Evolutionary conservation across 2,329 filamentous ascomycete species (phyloP).

Genomic region (Oidium heveae): DNA sequence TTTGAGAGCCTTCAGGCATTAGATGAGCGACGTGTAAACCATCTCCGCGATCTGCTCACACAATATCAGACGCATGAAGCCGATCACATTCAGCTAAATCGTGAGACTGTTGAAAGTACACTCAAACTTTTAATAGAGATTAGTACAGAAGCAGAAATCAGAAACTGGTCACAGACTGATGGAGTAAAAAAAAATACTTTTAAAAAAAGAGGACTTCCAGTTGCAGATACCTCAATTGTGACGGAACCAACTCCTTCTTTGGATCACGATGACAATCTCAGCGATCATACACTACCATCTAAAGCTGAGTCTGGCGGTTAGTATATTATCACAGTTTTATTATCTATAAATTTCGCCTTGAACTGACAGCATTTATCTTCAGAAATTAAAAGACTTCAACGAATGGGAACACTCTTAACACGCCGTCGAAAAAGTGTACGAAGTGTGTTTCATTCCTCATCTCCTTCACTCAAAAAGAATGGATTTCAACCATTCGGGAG

Average conservation of each 20-base stretch:
- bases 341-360: constrained; percentile 4
- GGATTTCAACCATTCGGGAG: constrained; percentile 29
- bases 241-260: constrained; percentile 10
- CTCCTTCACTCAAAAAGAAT: constrained; percentile 27
- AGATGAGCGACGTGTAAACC: constrained; percentile 73
- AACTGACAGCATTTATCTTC: not conserved
- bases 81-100: constrained; percentile 57
- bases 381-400: constrained; percentile 8
- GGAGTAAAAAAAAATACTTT: constrained; percentile 14
- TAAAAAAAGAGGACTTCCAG: constrained; percentile 10
- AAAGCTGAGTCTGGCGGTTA: not conserved
- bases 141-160: constrained; percentile 68
- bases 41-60: constrained; percentile 72
- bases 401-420: constrained; percentile 44
- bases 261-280: constrained; percentile 9
- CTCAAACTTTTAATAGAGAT: constrained; percentile 67
- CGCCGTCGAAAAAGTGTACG: constrained; percentile 41
- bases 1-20: constrained; percentile 80
- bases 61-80: constrained; percentile 84
- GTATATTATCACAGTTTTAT: not conserved
- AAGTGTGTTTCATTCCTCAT: constrained; percentile 28
- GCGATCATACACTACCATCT: constrained; percentile 7
- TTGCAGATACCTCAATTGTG: constrained; percentile 3
- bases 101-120: constrained; percentile 51
- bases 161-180: constrained; percentile 30